A percentile compares a stretch with the other conserved stretches of the same genome.
Evolutionary conservation across 1,284 basidiomycete species (phyloP).

Genomic region (Ceratobasidium sp.): DNA sequence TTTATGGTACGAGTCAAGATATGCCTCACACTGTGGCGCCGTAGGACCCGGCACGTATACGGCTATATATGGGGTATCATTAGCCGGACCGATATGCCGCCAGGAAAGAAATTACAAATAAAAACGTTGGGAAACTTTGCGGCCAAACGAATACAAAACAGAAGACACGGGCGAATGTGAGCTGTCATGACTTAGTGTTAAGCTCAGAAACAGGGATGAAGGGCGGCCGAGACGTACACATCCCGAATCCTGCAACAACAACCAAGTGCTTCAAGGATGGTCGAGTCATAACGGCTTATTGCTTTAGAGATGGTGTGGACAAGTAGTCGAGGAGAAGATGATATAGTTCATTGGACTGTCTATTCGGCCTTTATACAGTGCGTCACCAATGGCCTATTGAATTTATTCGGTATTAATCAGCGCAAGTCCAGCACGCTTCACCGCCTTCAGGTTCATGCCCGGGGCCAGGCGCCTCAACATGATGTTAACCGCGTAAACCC

Average conservation of each 20-base stretch:
- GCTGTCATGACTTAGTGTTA: not conserved
- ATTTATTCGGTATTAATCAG: no score
- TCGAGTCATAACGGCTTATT: not conserved
- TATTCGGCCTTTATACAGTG: no score
- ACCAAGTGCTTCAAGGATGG: not conserved
- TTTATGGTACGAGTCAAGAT: not conserved
- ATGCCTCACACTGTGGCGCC: constrained; percentile 2
- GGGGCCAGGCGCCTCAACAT: no score
- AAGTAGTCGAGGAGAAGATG: no score
- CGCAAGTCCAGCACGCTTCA: no score
- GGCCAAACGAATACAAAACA: not conserved
- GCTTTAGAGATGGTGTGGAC: no score
- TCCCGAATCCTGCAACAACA: not conserved
- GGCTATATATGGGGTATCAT: not conserved
- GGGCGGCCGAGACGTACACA: not conserved
- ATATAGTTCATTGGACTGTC: no score
- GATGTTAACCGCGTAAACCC: no score
- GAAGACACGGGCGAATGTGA: constrained; percentile 8
- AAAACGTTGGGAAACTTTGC: constrained; percentile 22
- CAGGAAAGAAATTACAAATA: constrained; percentile 1
- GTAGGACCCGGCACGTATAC: not conserved
- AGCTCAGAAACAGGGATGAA: not conserved
- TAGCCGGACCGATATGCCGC: not conserved
- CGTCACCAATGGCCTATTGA: no score
- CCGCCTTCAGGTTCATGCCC: no score